These are phyloP conservation scores for Penicillium frequentans DNA, from an alignment of 2,329 filamentous ascomycete species.

Conservation along the genomic window DNA sequence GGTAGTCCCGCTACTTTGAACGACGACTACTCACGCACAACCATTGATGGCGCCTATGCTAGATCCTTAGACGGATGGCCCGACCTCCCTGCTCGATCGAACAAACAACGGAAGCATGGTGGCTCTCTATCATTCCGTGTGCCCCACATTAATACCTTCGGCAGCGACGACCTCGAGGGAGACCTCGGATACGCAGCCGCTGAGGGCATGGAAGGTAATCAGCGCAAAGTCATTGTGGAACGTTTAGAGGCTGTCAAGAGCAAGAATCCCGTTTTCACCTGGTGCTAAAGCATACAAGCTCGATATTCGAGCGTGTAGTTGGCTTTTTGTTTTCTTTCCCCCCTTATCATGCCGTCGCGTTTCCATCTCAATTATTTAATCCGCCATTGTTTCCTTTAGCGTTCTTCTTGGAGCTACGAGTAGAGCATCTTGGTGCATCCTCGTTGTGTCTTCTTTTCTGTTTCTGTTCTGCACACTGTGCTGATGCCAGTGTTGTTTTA, in stretches of 20 bases:
- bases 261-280: slow-evolving; percentile 93
- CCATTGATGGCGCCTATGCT: slow-evolving; percentile 31
- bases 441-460: slow-evolving; percentile 16
- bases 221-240: slow-evolving; percentile 95
- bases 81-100: slow-evolving; percentile 35
- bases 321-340: slow-evolving; percentile 5
- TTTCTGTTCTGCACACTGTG: slow-evolving; percentile 19
- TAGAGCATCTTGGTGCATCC: neutral
- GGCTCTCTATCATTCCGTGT: slow-evolving; percentile 42
- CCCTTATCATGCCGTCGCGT: slow-evolving; percentile 14
- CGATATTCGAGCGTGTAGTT: neutral
- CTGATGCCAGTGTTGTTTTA: neutral
- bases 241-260: slow-evolving; percentile 92
- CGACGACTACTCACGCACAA: slow-evolving; percentile 30
- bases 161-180: slow-evolving; percentile 79
- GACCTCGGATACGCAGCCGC: slow-evolving; percentile 94
- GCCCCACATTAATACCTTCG: slow-evolving; percentile 47
- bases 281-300: slow-evolving; percentile 64
- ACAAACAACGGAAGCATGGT: slow-evolving; percentile 31
- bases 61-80: slow-evolving; percentile 40
- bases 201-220: slow-evolving; percentile 87
- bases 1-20: slow-evolving; percentile 38
- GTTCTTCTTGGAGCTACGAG: slow-evolving; percentile 9
- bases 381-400: slow-evolving; percentile 18
- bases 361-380: slow-evolving; percentile 17